phyloP scores from a whole-genome alignment of 345 rosid species.

The Lepidium sativum region DNA sequence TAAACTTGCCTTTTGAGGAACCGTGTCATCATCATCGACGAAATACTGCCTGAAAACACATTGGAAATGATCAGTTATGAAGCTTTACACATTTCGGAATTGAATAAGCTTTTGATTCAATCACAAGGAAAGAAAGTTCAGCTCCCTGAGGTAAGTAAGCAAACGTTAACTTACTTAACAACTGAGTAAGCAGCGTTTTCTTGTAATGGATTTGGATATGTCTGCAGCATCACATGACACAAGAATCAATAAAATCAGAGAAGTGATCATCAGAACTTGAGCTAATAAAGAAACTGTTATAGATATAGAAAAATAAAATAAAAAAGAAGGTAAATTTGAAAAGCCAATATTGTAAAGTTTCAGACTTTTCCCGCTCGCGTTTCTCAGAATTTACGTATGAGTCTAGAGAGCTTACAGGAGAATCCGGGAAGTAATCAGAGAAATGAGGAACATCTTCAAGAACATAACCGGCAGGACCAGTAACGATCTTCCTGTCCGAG shows the following conservation, averaged over 20 bases:
- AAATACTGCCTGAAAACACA: slow-evolving; percentile 71
- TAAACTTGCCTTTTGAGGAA: slow-evolving; percentile 55
- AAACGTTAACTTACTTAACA: slow-evolving; percentile 58
- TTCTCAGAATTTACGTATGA: background rate
- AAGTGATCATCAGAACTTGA: background rate
- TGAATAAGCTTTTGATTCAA: background rate
- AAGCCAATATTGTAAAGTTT: background rate
- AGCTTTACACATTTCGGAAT: background rate
- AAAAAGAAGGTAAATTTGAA: background rate
- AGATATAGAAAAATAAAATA: background rate
- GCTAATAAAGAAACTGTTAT: background rate
- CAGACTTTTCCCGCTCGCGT: slow-evolving; percentile 20
- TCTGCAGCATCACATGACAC: slow-evolving; percentile 37
- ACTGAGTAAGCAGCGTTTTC: slow-evolving; percentile 83
- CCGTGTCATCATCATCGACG: slow-evolving; percentile 70
- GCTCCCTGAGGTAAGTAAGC: background rate
- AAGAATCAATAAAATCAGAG: background rate
- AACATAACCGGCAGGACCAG: slow-evolving; percentile 68
- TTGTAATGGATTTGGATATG: slow-evolving; percentile 79
- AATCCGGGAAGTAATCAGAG: slow-evolving; percentile 59
- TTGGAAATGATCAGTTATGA: background rate
- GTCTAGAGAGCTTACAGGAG: slow-evolving; percentile 39
- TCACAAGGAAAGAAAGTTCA: background rate
- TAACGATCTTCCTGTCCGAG: slow-evolving; percentile 38
- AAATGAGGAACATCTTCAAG: slow-evolving; percentile 96